Base-by-base conservation (phyloP, 2,329 filamentous ascomycete species). In the Lasiodiplodia gonubiensis region DNA sequence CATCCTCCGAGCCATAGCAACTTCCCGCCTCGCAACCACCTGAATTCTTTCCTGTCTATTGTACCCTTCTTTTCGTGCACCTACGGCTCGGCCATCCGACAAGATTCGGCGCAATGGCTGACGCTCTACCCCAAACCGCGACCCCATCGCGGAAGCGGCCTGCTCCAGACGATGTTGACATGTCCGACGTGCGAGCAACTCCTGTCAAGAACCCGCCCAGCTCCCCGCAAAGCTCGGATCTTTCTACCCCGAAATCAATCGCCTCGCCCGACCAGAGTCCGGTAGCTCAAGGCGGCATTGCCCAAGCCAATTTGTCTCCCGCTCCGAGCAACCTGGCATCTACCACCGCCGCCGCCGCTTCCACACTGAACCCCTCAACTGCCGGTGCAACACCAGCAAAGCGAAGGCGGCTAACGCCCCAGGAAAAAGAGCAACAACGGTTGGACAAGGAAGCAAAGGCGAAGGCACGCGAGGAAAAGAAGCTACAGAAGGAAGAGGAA, bases 391-490 rank as follows among this genome's bases (percentile, higher is more conserved):
- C 57, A 3, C 74, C 76, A 48, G 76, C 82, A 16, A 84, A 84
- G 72, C 72, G 78, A 48, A 73, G 80, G 64, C 82, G 80, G 68
- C 70, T 83, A 53, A 83, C 81, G 1, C 69, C 74, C 39, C 70
- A 79, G 61, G 82, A 84, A 70, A 82, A 82, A 67, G 76, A 81
- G 30, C 74, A 78, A 39, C 72, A 77, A 60, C 72, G 70, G 7
- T 70, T 76, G 2, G 78, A 80, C 37, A 80, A 80, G 61, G 79
- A 80, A 57, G 75, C 73, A 3, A 80, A 76, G 63, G 74, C 75
- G 3, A 76, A 76, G 57, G 72, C 70, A 46, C 78, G 80, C 70
- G 77, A 76, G 51, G 77, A 80, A 67, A 70, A 76, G 66, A 79
- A 76, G 67, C 74, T 73, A 14, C 74, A 76, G 66, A 73, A 73